These are phyloP conservation scores for Kwoniella europaea DNA, from an alignment of 768 basidiomycete species.

Conservation along the genomic window DNA sequence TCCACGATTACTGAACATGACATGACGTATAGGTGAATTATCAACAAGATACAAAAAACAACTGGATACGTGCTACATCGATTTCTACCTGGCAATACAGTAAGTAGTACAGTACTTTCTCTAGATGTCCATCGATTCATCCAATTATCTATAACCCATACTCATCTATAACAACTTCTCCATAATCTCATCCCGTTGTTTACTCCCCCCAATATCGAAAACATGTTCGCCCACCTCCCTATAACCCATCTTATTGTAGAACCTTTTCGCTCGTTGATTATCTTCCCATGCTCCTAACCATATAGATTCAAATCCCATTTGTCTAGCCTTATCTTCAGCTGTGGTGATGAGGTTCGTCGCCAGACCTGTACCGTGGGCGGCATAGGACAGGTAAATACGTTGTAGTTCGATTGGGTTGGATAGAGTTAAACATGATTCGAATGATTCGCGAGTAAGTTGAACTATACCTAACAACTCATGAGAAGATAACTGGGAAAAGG, in stretches of 20 bases:
- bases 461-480: slow-evolving; percentile 22
- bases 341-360: neutral
- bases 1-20: too few relatives aligned
- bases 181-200: slow-evolving; percentile 21
- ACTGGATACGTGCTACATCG: too few relatives aligned
- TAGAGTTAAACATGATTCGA: slow-evolving; percentile 16
- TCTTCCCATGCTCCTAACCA: slow-evolving; percentile 34
- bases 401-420: slow-evolving; percentile 17
- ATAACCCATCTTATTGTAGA: slow-evolving; percentile 32
- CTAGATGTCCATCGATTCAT: too few relatives aligned
- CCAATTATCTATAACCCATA: neutral
- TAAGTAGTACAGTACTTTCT: too few relatives aligned
- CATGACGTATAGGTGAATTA: too few relatives aligned
- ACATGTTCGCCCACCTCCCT: slow-evolving; percentile 21
- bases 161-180: slow-evolving; percentile 19
- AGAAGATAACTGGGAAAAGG: too few relatives aligned
- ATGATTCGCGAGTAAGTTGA: slow-evolving; percentile 16
- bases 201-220: slow-evolving; percentile 22
- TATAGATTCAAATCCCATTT: slow-evolving; percentile 14
- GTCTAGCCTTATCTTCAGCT: slow-evolving; percentile 12
- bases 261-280: slow-evolving; percentile 23
- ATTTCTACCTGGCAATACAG: too few relatives aligned
- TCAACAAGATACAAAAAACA: too few relatives aligned
- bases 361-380: slow-evolving; percentile 22
- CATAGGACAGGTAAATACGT: slow-evolving; percentile 20